These are phyloP conservation scores for Phlyctochytrium bullatum DNA, from an alignment of 192 early-diverging fungal genomes.

Conservation along the genomic window DNA sequence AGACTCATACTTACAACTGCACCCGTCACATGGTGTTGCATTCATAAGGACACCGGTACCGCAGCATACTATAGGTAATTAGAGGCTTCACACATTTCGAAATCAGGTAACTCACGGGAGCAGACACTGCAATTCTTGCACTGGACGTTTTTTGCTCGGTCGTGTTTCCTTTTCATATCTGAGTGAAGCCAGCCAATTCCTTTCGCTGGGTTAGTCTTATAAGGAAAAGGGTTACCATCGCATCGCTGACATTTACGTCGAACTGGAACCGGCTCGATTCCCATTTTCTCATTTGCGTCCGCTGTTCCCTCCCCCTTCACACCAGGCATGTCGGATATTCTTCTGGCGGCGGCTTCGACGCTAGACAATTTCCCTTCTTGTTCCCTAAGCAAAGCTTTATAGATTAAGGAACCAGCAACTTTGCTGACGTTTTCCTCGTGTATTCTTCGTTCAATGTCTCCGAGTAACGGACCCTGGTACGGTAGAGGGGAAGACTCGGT, in stretches of 20 bases:
- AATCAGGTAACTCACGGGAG: background rate
- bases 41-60: background rate
- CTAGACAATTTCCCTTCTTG: background rate
- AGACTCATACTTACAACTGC: background rate
- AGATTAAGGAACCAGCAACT: background rate
- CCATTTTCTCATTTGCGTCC: too few relatives aligned
- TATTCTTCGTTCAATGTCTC: background rate
- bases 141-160: slow-evolving; percentile 1
- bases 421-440: background rate
- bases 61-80: background rate
- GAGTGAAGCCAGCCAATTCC: background rate
- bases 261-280: background rate
- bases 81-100: too few relatives aligned
- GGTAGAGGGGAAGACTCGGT: background rate
- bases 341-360: background rate
- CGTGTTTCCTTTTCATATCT: background rate
- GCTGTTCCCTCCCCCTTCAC: background rate
- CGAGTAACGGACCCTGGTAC: background rate
- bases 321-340: background rate
- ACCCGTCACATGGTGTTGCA: background rate
- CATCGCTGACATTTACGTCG: background rate
- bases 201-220: background rate
- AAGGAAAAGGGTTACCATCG: background rate
- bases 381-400: background rate
- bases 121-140: background rate